Conservation (phyloP, 2,329 filamentous ascomycete genomes). For the Diaporthe capsici region DNA sequence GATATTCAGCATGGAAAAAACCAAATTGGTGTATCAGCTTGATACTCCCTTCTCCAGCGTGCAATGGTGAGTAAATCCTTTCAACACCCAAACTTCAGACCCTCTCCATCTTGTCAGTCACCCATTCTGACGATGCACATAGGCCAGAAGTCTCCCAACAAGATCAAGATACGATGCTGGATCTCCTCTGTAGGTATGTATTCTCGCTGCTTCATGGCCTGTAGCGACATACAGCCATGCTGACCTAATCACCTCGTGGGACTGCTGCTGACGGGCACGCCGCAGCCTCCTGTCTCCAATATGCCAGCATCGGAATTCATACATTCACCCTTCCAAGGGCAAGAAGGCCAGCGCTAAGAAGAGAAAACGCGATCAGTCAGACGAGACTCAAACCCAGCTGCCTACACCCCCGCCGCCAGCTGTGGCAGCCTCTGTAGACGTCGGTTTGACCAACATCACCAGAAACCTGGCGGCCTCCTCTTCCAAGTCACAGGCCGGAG, state of each 20-base stretch:
- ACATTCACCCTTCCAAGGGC: conserved; percentile 72
- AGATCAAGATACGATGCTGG: conserved; percentile 75
- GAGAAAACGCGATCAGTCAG: conserved; percentile 53
- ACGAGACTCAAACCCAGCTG: conserved; percentile 40
- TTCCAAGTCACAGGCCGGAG: neutral
- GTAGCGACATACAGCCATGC: conserved; percentile 34
- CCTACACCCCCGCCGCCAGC: conserved; percentile 61
- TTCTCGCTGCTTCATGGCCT: neutral
- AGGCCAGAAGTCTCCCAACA: conserved; percentile 73
- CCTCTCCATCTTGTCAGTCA: neutral
- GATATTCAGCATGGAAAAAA: conserved; percentile 62
- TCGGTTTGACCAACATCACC: conserved; percentile 76
- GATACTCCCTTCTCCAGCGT: conserved; percentile 75
- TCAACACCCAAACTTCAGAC: conserved; percentile 8
- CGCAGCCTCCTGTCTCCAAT: conserved; percentile 74
- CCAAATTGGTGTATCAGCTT: conserved; percentile 74
- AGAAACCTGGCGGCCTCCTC: conserved; percentile 64
- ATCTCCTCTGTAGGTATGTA: conserved; percentile 75
- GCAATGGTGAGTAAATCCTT: conserved; percentile 64
- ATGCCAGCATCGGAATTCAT: conserved; percentile 70
- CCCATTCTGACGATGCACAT: neutral
- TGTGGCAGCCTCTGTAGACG: conserved; percentile 69
- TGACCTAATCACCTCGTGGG: neutral
- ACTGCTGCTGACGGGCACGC: conserved; percentile 20
- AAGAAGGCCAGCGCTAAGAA: conserved; percentile 70